Base-by-base conservation (phyloP, 805 yeast species). In the Clavispora asparagi region DNA sequence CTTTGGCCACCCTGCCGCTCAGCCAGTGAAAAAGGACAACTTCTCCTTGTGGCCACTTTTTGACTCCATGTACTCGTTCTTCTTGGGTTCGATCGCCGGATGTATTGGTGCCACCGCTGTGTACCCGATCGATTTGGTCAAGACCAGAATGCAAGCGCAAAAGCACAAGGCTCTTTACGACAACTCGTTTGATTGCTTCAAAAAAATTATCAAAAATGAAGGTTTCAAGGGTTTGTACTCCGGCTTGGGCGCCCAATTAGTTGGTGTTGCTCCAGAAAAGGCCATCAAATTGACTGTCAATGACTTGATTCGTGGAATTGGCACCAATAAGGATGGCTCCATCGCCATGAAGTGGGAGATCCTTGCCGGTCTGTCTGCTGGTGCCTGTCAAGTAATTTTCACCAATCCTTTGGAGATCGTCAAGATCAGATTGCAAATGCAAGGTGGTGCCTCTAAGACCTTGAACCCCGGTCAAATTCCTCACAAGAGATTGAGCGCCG, bases 201-300 rank as follows among this genome's bases (percentile, higher is more conserved):
- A 74, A 39, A 89, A 90, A 60, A 89, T 91, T 39, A 51, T 91
- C 19, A 67, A 73, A 38, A 74, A 77, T 50, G 98, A 92, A 69
- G 97, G 97, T 43, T 59, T 85, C 41, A 71, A 74, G 56, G 98
- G 98, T 8, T 76, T 92, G 47, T 92, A 92, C 67, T 85, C 96
- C 6, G 99, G 99, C 45, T 73, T 92, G 43, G 87, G 88, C 9
- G 97, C 98, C 14, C 98, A 94, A 68, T 73, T 92, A 59, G 81
- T 94, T 41, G 99, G 99, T 55, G 98, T 92, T 43, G 98, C 98
- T 0, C 99, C 99, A 2, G 99, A 92, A 65, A 92, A 92, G 73
- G 98, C 98, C 39, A 92, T 92, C 60, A 92, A 92, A 69, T 79
- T 92, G 54, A 91, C 98, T 0, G 95, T 92, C 35, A 92, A 92